Conservation (phyloP, 345 rosid genomes). For the Mangifera indica region DNA sequence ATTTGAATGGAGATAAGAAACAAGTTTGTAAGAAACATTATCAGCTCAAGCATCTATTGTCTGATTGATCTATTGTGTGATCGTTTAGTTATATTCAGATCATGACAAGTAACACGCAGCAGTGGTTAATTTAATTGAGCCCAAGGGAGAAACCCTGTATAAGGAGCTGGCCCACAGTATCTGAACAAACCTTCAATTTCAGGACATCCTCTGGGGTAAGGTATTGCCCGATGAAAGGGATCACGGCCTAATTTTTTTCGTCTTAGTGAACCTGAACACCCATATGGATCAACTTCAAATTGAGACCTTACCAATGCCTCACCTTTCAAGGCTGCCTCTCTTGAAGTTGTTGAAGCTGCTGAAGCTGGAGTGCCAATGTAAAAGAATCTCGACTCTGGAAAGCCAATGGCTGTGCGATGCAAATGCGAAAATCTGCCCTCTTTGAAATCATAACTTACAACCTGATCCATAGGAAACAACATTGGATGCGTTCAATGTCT, state of each 20-base stretch:
- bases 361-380: constrained; percentile 74
- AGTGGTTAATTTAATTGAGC: constrained; percentile 11
- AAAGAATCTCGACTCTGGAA: constrained; percentile 75
- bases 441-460: constrained; percentile 93
- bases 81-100: neutral
- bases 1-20: neutral
- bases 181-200: constrained; percentile 74
- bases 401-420: constrained; percentile 79
- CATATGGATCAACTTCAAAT: constrained; percentile 83
- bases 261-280: constrained; percentile 74
- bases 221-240: constrained; percentile 88
- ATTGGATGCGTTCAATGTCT: neutral
- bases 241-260: constrained; percentile 86
- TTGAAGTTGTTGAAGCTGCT: constrained; percentile 45
- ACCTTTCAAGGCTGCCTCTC: constrained; percentile 73
- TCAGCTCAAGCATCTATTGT: constrained; percentile 10
- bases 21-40: neutral
- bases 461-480: constrained; percentile 37
- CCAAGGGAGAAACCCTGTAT: constrained; percentile 88
- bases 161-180: constrained; percentile 76
- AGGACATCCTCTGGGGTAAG: constrained; percentile 90
- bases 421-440: constrained; percentile 74
- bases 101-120: neutral
- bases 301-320: constrained; percentile 82
- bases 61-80: neutral